These are phyloP conservation scores for Beauveria pseudobassiana DNA, from an alignment of 2,329 filamentous ascomycete species.

Conservation along the genomic window DNA sequence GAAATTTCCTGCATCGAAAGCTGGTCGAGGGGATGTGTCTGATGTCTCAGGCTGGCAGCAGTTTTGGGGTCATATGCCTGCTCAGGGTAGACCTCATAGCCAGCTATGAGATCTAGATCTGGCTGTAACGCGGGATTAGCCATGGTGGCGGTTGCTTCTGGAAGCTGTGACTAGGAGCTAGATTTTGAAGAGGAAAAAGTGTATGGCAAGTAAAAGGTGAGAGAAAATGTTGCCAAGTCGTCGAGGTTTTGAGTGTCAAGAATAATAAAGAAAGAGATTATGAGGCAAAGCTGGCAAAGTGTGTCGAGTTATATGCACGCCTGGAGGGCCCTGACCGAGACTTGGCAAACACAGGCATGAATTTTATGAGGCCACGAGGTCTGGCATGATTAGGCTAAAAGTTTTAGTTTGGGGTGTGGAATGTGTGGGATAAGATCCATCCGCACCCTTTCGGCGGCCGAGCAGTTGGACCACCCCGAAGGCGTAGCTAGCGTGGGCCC, in stretches of 20 bases:
- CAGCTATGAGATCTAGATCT: conserved; percentile 36
- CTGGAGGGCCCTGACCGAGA: background rate
- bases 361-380: background rate
- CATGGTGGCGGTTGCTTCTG: conserved; percentile 13
- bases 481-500: conserved; percentile 1
- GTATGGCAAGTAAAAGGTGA: background rate
- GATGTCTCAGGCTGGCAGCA: conserved; percentile 26
- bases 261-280: background rate
- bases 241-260: background rate
- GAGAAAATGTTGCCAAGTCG: background rate
- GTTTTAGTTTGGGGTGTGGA: conserved; percentile 5
- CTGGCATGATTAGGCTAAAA: conserved; percentile 4
- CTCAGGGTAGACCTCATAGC: conserved; percentile 33
- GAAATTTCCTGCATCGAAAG: conserved; percentile 48
- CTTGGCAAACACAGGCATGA: background rate
- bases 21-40: conserved; percentile 38
- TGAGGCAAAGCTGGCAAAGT: background rate
- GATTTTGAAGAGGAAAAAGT: background rate
- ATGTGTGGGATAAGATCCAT: conserved; percentile 11
- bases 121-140: conserved; percentile 15
- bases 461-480: conserved; percentile 8
- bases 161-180: background rate
- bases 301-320: conserved; percentile 3
- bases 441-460: conserved; percentile 9
- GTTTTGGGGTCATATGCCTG: conserved; percentile 33